Evolutionary conservation across 768 basidiomycete genomes (phyloP), one percentile per base, ranked within the genome.

Genomic region (Rubroboletus pulcherrimus): DNA sequence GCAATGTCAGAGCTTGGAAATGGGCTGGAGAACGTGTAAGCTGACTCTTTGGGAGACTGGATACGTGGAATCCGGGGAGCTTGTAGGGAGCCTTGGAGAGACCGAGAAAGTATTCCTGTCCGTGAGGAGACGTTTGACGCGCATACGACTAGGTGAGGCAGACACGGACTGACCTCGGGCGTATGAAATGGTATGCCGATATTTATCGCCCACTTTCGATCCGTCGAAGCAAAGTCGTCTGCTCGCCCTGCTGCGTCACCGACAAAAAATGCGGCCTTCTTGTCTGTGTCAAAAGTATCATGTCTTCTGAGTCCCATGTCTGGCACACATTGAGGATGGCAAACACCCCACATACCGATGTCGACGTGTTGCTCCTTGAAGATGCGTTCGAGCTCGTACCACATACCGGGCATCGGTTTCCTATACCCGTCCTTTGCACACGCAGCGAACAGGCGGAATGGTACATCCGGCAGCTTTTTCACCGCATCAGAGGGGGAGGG

Each of bases 371-470:
- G 79, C 55, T 79, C 72, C 7, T 68, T 70, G 62, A 85, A 90
- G 37, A 90, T 75, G 3, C 74, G 75, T 61, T 85, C 81, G 44
- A 95, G 71, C 58, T 86, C 85, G 54, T 80, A 75, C 85, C 87
- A 96, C 80, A 95, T 93, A 3, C 92, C 92, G 11, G 82, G 83
- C 77, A 91, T 86, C 4, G 94, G 94, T 70, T 97, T 97, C 15
- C 94, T 77, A 63, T 82, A 91, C 33, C 77, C 77, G 63, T 96
- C 93, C 59, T 78, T 84, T 6, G 78, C 82, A 2, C 79, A 83
- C 0, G 93, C 93, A 8, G 89, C 93, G 53, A 93, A 80, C 35
- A 96, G 60, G 42, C 81, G 83, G 63, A 97, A 87, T 0, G 93
- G 91, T 0, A 91, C 75, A 17, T 80, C 74, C 0, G 83, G 78